A percentile compares a stretch with the other conserved stretches of the same genome.
Evolutionary conservation across 164 flowering plant genomes (phyloP).

Genomic region (Vitis riparia): DNA sequence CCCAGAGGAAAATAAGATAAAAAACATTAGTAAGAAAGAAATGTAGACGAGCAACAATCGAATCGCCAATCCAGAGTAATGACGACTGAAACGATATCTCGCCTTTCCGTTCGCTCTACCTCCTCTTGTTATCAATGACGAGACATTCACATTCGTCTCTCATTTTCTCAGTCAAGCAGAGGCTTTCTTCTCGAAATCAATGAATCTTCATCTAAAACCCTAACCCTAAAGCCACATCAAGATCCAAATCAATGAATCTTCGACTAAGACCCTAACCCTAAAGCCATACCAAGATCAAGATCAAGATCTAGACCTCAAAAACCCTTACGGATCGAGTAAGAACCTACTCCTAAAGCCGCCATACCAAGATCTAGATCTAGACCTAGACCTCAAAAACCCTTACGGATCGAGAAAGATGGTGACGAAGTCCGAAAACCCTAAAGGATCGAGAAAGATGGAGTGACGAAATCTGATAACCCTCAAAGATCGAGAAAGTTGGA

Average conservation of each 20-base stretch:
- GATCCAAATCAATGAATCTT: background rate
- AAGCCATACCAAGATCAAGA: too few species aligned
- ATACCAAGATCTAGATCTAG: too few species aligned
- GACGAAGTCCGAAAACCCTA: too few species aligned
- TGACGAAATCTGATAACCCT: too few species aligned
- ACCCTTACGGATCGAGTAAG: too few species aligned
- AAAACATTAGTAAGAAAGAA: background rate
- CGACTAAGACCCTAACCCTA: too few species aligned
- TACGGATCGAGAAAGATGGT: too few species aligned
- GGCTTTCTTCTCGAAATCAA: background rate
- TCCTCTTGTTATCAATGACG: constrained; percentile 21
- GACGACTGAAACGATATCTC: constrained; percentile 67
- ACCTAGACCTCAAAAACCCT: too few species aligned
- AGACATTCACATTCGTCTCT: constrained; percentile 15
- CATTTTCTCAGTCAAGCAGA: constrained; percentile 7
- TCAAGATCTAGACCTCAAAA: background rate
- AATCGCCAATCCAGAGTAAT: constrained; percentile 40
- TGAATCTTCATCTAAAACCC: background rate
- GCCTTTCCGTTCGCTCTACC: constrained; percentile 31
- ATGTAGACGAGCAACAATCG: constrained; percentile 62
- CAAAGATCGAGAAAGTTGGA: too few species aligned
- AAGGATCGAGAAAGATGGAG: too few species aligned
- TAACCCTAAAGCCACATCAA: too few species aligned
- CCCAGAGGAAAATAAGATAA: background rate
- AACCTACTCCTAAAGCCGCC: too few species aligned